These are phyloP conservation scores for Aspergillus versicolor DNA, from an alignment of 2,329 filamentous ascomycete genomes.

Conservation along the genomic window DNA sequence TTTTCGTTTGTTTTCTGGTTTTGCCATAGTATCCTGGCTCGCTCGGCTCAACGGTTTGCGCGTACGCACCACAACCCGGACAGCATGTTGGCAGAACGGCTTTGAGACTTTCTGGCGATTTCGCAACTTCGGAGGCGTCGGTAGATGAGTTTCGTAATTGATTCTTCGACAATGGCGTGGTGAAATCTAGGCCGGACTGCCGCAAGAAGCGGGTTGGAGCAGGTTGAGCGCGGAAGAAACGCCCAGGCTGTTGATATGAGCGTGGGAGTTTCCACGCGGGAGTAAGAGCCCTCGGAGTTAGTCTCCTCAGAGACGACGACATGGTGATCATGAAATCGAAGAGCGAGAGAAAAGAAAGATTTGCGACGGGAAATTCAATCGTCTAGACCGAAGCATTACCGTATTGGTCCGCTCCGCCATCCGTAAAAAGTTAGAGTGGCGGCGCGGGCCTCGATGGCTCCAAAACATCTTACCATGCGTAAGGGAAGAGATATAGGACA, in stretches of 20 bases:
- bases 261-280: neutral
- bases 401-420: slow-evolving; percentile 13
- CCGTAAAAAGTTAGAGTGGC: slow-evolving; percentile 21
- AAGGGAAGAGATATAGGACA: neutral
- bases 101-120: slow-evolving; percentile 15
- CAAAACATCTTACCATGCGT: neutral
- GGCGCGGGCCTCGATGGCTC: neutral
- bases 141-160: slow-evolving; percentile 23
- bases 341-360: neutral
- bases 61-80: slow-evolving; percentile 63
- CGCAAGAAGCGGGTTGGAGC: slow-evolving; percentile 9
- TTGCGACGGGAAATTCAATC: slow-evolving; percentile 1
- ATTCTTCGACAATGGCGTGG: neutral
- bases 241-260: neutral
- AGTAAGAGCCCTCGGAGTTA: slow-evolving; percentile 19
- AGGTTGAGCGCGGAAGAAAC: neutral
- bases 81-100: slow-evolving; percentile 52
- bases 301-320: slow-evolving; percentile 27
- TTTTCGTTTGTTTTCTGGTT: slow-evolving; percentile 49
- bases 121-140: slow-evolving; percentile 3
- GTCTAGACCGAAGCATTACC: slow-evolving; percentile 12
- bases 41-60: slow-evolving; percentile 55
- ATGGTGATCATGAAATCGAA: slow-evolving; percentile 21
- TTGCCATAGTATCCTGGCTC: slow-evolving; percentile 60
- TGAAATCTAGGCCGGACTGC: slow-evolving; percentile 1